Evolutionary conservation across 2,329 filamentous ascomycete genomes (phyloP).

Genomic region (Fusarium veterinarium): DNA sequence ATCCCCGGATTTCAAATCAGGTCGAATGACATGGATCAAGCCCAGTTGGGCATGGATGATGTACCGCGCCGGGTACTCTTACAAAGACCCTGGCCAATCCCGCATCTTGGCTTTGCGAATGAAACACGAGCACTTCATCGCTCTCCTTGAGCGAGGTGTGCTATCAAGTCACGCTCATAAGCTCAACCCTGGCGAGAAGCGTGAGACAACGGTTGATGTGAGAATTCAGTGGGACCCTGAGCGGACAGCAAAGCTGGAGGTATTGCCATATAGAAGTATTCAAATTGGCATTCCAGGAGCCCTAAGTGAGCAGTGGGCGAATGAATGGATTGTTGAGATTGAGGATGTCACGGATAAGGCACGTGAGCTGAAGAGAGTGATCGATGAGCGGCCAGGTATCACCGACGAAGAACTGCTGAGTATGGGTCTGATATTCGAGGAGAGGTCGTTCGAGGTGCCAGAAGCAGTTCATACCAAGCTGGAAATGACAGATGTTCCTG

Average conservation of each 20-base stretch:
- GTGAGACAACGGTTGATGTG: slow-evolving; percentile 53
- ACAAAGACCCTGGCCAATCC: slow-evolving; percentile 65
- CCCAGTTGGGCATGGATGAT: slow-evolving; percentile 73
- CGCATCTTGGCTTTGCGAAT: slow-evolving; percentile 69
- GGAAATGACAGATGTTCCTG: slow-evolving; percentile 45
- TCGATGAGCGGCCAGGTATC: slow-evolving; percentile 55
- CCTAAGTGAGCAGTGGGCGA: slow-evolving; percentile 59
- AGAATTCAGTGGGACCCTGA: slow-evolving; percentile 76
- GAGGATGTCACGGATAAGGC: slow-evolving; percentile 69
- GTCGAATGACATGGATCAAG: slow-evolving; percentile 74
- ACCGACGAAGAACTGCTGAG: slow-evolving; percentile 51
- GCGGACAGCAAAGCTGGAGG: slow-evolving; percentile 57
- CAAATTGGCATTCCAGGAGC: slow-evolving; percentile 68
- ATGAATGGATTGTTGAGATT: slow-evolving; percentile 64
- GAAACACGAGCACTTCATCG: slow-evolving; percentile 61
- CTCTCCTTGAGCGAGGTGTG: slow-evolving; percentile 55
- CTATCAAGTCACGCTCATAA: slow-evolving; percentile 46
- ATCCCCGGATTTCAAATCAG: slow-evolving; percentile 62
- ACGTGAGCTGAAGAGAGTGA: slow-evolving; percentile 56
- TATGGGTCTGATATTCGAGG: slow-evolving; percentile 56
- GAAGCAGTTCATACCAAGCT: slow-evolving; percentile 50
- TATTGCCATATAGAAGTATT: slow-evolving; percentile 64
- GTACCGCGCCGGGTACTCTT: slow-evolving; percentile 70
- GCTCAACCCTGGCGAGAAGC: slow-evolving; percentile 10
- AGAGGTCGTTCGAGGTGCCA: slow-evolving; percentile 57